Evolutionary conservation across 371 early-diverging fungal species (phyloP).

Genomic region (Choanephora cucurbitarum): DNA sequence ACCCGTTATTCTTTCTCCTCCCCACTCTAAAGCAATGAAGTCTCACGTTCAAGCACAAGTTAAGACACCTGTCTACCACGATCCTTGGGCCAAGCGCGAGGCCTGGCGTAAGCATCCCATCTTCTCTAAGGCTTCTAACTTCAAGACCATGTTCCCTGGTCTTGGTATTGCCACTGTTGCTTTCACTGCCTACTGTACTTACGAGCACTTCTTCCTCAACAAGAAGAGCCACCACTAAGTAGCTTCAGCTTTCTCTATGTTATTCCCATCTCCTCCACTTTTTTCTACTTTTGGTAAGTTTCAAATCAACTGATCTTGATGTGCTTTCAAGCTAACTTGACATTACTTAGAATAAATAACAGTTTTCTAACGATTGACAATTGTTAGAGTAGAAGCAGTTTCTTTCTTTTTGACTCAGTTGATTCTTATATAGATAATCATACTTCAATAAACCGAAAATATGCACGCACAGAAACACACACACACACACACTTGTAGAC

Average conservation of each 20-base stretch:
- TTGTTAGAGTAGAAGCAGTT: too few species aligned
- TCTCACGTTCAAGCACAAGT: slow-evolving; percentile 46
- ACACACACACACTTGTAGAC: neutral
- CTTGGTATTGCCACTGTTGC: slow-evolving; percentile 80
- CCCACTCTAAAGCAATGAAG: slow-evolving; percentile 20
- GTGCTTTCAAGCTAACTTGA: neutral
- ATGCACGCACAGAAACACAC: neutral
- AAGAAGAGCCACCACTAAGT: slow-evolving; percentile 47
- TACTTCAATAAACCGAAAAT: too few species aligned
- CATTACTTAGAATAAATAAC: too few species aligned
- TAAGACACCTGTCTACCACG: slow-evolving; percentile 47
- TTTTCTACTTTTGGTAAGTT: neutral
- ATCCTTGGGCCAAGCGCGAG: slow-evolving; percentile 88
- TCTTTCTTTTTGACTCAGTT: too few species aligned
- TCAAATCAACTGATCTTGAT: neutral
- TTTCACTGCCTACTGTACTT: slow-evolving; percentile 77
- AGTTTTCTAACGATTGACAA: too few species aligned
- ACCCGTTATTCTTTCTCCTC: neutral
- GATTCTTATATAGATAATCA: too few species aligned
- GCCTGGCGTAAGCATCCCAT: slow-evolving; percentile 84
- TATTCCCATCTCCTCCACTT: neutral
- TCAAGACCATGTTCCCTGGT: slow-evolving; percentile 81
- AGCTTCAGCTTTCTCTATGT: neutral
- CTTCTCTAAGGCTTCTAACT: slow-evolving; percentile 65
- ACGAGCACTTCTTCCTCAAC: slow-evolving; percentile 67